phyloP scores from a whole-genome alignment of 2,329 filamentous ascomycete species.

The Aspergillus sp. region DNA sequence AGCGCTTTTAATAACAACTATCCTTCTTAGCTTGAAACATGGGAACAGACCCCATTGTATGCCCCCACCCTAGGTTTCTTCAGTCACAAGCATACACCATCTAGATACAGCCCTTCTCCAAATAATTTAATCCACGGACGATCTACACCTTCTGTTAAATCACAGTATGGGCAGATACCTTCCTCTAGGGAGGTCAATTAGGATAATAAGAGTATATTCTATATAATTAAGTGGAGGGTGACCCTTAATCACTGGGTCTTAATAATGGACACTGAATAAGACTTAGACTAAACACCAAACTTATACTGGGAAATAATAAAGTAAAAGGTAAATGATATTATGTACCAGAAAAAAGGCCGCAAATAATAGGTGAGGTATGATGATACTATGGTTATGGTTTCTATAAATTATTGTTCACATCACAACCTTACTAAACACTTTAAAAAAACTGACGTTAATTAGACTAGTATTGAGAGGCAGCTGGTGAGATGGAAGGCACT shows the following conservation, averaged over 20 bases:
- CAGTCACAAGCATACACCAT: constrained; percentile 12
- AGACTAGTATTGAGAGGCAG: constrained; percentile 16
- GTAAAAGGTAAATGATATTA: constrained; percentile 9
- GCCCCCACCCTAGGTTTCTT: constrained; percentile 14
- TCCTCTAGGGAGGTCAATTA: neutral
- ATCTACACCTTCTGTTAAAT: constrained; percentile 4
- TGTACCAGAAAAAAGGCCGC: constrained; percentile 12
- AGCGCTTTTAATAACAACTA: constrained; percentile 3
- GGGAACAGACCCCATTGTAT: constrained; percentile 15
- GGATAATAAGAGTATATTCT: constrained; percentile 1
- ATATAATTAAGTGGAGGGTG: constrained; percentile 19
- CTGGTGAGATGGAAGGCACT: too few species aligned
- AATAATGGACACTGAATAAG: constrained; percentile 16
- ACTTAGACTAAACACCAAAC: constrained; percentile 11
- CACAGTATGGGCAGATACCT: neutral
- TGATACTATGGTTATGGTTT: constrained; percentile 16
- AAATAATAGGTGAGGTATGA: constrained; percentile 16
- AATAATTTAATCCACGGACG: constrained; percentile 4
- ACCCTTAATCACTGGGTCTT: constrained; percentile 15
- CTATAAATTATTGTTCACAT: constrained; percentile 16
- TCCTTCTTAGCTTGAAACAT: constrained; percentile 6
- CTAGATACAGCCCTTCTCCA: constrained; percentile 9
- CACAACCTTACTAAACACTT: constrained; percentile 16
- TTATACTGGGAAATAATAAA: constrained; percentile 14
- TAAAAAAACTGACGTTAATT: constrained; percentile 17